These are phyloP conservation scores for Geotrichum bryndzae DNA, from an alignment of 1,139 yeast species.

Conservation along the genomic window DNA sequence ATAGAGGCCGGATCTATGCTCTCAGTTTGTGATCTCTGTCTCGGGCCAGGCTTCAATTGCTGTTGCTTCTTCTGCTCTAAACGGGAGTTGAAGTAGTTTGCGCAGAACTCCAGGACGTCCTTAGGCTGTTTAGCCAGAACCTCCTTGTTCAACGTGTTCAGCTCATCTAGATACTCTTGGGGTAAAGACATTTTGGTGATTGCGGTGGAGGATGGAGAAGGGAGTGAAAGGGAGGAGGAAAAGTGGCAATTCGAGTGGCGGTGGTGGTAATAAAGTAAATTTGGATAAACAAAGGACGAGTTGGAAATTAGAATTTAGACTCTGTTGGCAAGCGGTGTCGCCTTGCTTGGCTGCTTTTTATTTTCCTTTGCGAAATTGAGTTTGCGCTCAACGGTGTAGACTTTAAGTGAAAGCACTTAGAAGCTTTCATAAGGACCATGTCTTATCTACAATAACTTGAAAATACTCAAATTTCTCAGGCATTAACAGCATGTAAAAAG, in stretches of 20 bases:
- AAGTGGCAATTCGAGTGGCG: not conserved
- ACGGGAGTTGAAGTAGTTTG: slow-evolving; percentile 57
- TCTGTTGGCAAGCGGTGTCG: not conserved
- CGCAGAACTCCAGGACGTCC: slow-evolving; percentile 66
- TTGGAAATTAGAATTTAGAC: not conserved
- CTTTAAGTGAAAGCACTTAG: too few relatives aligned
- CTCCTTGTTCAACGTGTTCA: slow-evolving; percentile 59
- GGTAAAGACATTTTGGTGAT: slow-evolving; percentile 33
- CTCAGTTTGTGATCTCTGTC: slow-evolving; percentile 2
- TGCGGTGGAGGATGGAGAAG: not conserved
- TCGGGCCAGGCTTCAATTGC: slow-evolving; percentile 38
- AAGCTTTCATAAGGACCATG: too few relatives aligned
- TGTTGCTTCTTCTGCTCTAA: slow-evolving; percentile 27
- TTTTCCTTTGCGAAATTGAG: not conserved
- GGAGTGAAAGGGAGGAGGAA: not conserved
- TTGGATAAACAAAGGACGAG: not conserved
- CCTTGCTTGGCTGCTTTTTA: not conserved
- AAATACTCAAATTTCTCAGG: too few relatives aligned
- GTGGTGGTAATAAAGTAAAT: not conserved
- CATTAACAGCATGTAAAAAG: too few relatives aligned
- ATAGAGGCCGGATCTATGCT: slow-evolving; percentile 10
- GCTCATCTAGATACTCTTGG: slow-evolving; percentile 45
- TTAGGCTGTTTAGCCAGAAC: slow-evolving; percentile 56
- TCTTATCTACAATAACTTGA: too few relatives aligned
- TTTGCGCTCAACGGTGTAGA: not conserved